A percentile compares a stretch with the other conserved stretches of the same genome.
These are phyloP conservation scores for Pichia deserticola DNA, from an alignment of 805 yeast genomes.

Conservation along the genomic window DNA sequence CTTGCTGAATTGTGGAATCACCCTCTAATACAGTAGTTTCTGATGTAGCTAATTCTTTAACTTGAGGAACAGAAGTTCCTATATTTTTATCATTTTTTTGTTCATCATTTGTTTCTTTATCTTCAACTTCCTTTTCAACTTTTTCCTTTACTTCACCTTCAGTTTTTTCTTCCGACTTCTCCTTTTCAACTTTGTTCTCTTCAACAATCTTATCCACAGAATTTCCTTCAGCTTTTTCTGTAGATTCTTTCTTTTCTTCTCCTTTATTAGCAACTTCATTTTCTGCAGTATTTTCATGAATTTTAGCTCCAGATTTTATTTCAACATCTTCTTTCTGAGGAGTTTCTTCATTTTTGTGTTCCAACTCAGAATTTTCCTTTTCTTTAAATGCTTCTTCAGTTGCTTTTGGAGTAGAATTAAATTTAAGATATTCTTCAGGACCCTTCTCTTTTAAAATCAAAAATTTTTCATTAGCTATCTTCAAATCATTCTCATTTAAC, in stretches of 20 bases:
- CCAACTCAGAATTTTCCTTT: no score
- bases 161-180: slow-evolving; percentile 3
- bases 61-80: not conserved
- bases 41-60: slow-evolving; percentile 1
- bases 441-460: slow-evolving; percentile 35
- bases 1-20: slow-evolving; percentile 43
- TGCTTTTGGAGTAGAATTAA: slow-evolving; percentile 2
- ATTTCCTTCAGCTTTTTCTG: not conserved
- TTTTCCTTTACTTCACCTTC: not conserved
- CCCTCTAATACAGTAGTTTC: slow-evolving; percentile 32
- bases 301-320: not conserved
- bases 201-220: no score
- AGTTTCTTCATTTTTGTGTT: no score
- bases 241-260: slow-evolving; percentile 4
- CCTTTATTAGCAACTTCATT: not conserved
- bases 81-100: slow-evolving; percentile 9
- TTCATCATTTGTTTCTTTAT: slow-evolving; percentile 9
- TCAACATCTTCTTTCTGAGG: not conserved
- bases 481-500: slow-evolving; percentile 33
- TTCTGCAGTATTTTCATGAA: not conserved
- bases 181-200: not conserved
- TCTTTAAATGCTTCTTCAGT: not conserved
- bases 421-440: slow-evolving; percentile 25
- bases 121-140: not conserved
- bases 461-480: slow-evolving; percentile 26